Base-by-base conservation (phyloP, 1,284 basidiomycete species). In the Ustilago curta region DNA sequence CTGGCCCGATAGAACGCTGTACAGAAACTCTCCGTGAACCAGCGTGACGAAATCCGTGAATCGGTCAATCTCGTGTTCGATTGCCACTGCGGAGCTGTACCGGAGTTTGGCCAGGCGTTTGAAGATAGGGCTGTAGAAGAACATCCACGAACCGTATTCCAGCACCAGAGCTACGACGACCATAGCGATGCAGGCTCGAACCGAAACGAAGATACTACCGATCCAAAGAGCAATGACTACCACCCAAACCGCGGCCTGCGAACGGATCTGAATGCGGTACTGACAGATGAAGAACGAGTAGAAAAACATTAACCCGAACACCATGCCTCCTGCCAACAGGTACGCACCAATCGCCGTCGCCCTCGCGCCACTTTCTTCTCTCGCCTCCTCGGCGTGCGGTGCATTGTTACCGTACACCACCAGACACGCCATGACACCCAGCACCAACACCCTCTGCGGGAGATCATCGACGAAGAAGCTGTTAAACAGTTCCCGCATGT, bases 401-500 rank as follows among this genome's bases (percentile, higher is more conserved):
- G 80, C 78, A 29, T 82, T 82, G 70, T 82, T 82, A 1, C 79
- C 80, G 31, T 70, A 82, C 8, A 82, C 72, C 8, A 79, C 63
- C 8, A 82, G 47, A 39, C 67, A 70, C 7, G 70, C 72, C 78
- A 82, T 80, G n/a, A 80, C 75, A n/a, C 44, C 71, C 23, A 82
- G 35, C 8, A 80, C 79, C n/a, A 82, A 48, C 23, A 77, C 27
- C 8, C 72, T 52, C 50, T 80, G 78, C 2, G 61, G 69, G 2
- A 82, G 44, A 48, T 82, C 80, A 21, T 80, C 80, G 23, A 71
- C 64, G 39, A 80, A 82, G 40, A 79, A 82, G n/a, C 69, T 65
- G 39, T 82, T 79, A 43, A 82, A 80, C 23, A 78, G 44, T 42
- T 80, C 74, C 19, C 79, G 57, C 74, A 80, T 78, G 40, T 68